Base-by-base conservation (phyloP, 257 asterid species). In the Capsicum chinense region DNA sequence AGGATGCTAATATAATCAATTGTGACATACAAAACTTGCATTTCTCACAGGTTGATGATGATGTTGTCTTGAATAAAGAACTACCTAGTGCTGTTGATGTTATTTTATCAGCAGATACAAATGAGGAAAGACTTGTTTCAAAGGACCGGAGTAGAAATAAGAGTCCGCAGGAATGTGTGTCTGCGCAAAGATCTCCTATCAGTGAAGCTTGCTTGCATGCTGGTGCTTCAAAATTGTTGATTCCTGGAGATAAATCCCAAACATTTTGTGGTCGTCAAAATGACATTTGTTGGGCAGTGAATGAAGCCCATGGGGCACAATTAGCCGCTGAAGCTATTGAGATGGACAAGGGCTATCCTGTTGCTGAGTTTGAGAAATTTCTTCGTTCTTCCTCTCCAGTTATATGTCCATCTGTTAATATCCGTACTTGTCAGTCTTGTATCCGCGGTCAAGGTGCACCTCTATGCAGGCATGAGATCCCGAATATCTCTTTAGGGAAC, bases 321-420 rank as follows among this genome's bases (percentile, higher is more conserved):
- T 9, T 86, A 33, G 80, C 83, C 57, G 48, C 83, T 59, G 85
- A 86, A 68, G 71, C 79, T 42, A 48, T 83, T 59, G 79, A 83
- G 79, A 79, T 9, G 47, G 39, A 47, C 7, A 81, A 85, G 47
- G 88, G 86, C 54, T 15, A 47, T 83, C 86, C 80, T 7, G 48
- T 86, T 83, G 85, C 88, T 68, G 86, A 79, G 80, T 83, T 86
- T 79, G 88, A 86, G 69, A 83, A 64, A 74, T n/a, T 86, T 74
- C 11, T 83, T 68, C 74, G 4, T 42, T 86, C 83, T 33, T 80
- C 85, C 21, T 83, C 88, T 68, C 88, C 86, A 13, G 85, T 84
- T 83, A n/a, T 86, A 59, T 86, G 82, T 71, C 60, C 26, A 15
- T n/a, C 60, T n/a, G 59, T n/a, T 10, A 69, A 63, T 35, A 39